A percentile compares a stretch with the other conserved stretches of the same genome.
These are phyloP conservation scores for Verbena officinalis DNA, from an alignment of 257 asterid species.

Conservation along the genomic window DNA sequence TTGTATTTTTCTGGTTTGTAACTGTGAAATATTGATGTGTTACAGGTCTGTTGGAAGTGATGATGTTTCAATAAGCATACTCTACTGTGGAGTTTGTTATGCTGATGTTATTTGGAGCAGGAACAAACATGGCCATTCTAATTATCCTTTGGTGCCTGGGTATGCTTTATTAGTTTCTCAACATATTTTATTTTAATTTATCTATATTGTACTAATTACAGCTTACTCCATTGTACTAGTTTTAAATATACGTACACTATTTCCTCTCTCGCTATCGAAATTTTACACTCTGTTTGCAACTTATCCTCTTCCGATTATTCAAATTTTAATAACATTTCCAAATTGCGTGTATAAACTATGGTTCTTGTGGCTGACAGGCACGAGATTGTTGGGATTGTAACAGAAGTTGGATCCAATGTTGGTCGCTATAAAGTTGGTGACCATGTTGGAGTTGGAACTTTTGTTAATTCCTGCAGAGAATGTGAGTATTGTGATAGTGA, in stretches of 20 bases:
- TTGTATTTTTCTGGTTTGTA: not conserved
- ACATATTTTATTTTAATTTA: too few species aligned
- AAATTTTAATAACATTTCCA: not conserved
- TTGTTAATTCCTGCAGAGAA: slow-evolving; percentile 82
- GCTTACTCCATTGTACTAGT: not conserved
- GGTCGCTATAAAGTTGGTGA: slow-evolving; percentile 73
- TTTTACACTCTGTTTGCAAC: too few species aligned
- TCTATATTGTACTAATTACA: too few species aligned
- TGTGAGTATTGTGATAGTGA: slow-evolving; percentile 74
- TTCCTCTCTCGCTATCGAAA: too few species aligned
- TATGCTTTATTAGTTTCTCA: slow-evolving; percentile 34
- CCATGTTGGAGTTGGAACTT: slow-evolving; percentile 87
- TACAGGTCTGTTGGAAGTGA: slow-evolving; percentile 69
- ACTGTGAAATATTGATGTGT: not conserved
- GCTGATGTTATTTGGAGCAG: slow-evolving; percentile 90
- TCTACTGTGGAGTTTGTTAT: slow-evolving; percentile 80
- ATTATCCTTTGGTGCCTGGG: slow-evolving; percentile 98
- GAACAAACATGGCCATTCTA: slow-evolving; percentile 56
- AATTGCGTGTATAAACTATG: not conserved
- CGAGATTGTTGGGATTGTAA: slow-evolving; percentile 81
- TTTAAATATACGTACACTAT: too few species aligned
- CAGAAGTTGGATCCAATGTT: slow-evolving; percentile 65
- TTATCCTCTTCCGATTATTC: too few species aligned
- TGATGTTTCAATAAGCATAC: slow-evolving; percentile 65
- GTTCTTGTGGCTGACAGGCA: slow-evolving; percentile 50